These are phyloP conservation scores for Novakomyces olei DNA, from an alignment of 805 yeast genomes.

Conservation along the genomic window DNA sequence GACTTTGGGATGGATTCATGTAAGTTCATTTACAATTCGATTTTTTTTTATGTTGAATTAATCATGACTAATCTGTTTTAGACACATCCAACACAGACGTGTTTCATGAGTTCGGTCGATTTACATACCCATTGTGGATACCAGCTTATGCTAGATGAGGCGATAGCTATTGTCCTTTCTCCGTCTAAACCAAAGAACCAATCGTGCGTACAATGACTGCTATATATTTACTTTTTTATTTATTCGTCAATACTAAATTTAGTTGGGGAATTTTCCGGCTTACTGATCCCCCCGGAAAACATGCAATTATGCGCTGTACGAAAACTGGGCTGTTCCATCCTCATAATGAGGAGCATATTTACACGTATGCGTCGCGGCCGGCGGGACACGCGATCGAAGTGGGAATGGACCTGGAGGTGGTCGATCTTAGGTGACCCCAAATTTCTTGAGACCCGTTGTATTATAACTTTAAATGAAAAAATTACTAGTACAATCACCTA, in stretches of 20 bases:
- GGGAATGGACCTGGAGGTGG: constrained; percentile 26
- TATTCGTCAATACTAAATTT: background rate
- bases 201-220: constrained; percentile 9
- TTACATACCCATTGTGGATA: constrained; percentile 47
- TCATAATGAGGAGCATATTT: constrained; percentile 29
- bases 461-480: too few species aligned
- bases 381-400: constrained; percentile 30
- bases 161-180: constrained; percentile 44
- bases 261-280: constrained; percentile 34
- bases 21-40: too few species aligned
- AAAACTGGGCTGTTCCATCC: constrained; percentile 35
- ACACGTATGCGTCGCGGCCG: constrained; percentile 24
- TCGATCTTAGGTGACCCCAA: constrained; percentile 33
- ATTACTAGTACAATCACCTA: too few species aligned
- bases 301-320: constrained; percentile 29
- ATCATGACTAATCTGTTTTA: constrained; percentile 2
- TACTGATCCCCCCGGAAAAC: constrained; percentile 45
- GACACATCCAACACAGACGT: constrained; percentile 57
- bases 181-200: constrained; percentile 23
- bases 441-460: too few species aligned
- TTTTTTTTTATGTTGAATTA: background rate
- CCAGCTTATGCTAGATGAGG: constrained; percentile 48
- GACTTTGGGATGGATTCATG: constrained; percentile 54
- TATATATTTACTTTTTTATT: background rate
- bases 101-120: constrained; percentile 44